phyloP scores from a whole-genome alignment of 495 filamentous ascomycete species.

The Neurospora sp. region DNA sequence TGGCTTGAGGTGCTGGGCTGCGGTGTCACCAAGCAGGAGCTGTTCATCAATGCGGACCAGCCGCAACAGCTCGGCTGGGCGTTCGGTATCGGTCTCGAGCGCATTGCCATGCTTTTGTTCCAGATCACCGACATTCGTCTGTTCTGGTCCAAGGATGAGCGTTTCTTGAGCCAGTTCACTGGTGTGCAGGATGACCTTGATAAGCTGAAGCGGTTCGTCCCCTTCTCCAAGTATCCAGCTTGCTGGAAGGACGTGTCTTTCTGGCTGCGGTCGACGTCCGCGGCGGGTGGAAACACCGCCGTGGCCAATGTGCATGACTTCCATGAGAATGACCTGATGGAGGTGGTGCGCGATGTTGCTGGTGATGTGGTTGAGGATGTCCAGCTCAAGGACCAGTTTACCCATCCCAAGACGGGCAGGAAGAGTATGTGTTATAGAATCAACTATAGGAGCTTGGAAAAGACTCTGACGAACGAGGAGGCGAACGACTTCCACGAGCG shows the following conservation, averaged over 20 bases:
- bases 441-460: slow-evolving; percentile 82
- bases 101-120: slow-evolving; percentile 94
- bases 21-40: slow-evolving; percentile 75
- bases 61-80: slow-evolving; percentile 82
- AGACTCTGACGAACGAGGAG: slow-evolving; percentile 74
- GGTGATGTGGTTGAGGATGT: slow-evolving; percentile 86
- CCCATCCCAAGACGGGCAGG: slow-evolving; percentile 73
- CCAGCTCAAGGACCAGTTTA: slow-evolving; percentile 67
- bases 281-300: slow-evolving; percentile 35
- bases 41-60: slow-evolving; percentile 67
- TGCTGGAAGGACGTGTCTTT: slow-evolving; percentile 90
- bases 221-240: slow-evolving; percentile 81
- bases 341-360: slow-evolving; percentile 69
- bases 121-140: slow-evolving; percentile 94
- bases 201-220: slow-evolving; percentile 56
- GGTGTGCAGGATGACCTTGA: slow-evolving; percentile 40
- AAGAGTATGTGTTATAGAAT: slow-evolving; percentile 86
- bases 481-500: slow-evolving; percentile 63
- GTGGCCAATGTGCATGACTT: slow-evolving; percentile 41
- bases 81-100: slow-evolving; percentile 85
- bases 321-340: slow-evolving; percentile 97
- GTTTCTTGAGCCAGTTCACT: slow-evolving; percentile 75
- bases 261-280: slow-evolving; percentile 59
- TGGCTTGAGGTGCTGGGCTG: slow-evolving; percentile 95
- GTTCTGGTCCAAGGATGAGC: slow-evolving; percentile 80